Percentiles rank a stretch among this genome's conserved stretches.
Evolutionary conservation across 805 yeast genomes (phyloP).

Genomic region (Pichia phayaonensis): DNA sequence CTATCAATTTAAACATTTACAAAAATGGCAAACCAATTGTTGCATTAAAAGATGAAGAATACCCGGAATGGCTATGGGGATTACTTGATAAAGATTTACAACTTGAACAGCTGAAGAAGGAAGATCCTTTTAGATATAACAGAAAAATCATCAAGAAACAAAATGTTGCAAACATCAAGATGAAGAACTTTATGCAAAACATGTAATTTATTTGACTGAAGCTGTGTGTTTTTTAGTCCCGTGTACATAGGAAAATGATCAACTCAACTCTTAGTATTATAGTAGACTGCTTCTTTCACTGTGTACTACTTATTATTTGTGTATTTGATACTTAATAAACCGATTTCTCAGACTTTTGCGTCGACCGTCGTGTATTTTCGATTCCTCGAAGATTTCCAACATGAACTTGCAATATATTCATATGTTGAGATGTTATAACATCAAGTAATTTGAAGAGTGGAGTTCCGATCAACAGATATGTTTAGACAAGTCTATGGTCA

Average conservation of each 20-base stretch:
- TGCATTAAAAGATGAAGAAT: conserved; percentile 80
- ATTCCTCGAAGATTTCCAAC: background rate
- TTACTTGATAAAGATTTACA: conserved; percentile 63
- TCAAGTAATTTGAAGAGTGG: too few species aligned
- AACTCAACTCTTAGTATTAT: background rate
- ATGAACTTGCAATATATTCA: background rate
- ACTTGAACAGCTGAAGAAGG: conserved; percentile 41
- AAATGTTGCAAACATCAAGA: conserved; percentile 65
- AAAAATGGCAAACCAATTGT: conserved; percentile 82
- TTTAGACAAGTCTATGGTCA: background rate
- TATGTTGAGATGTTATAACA: background rate
- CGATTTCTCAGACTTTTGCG: background rate
- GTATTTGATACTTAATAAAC: background rate
- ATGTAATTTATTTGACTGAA: background rate
- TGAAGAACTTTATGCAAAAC: conserved; percentile 64
- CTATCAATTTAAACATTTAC: conserved; percentile 60
- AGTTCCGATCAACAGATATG: too few species aligned
- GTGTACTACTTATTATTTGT: background rate
- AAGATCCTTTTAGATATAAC: conserved; percentile 58
- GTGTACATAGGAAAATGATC: background rate
- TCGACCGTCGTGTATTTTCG: background rate
- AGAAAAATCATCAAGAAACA: conserved; percentile 60
- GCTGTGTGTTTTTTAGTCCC: background rate
- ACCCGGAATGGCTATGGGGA: conserved; percentile 94
- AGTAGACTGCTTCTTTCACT: background rate